A percentile compares a stretch with the other conserved stretches of the same genome.
Conservation (phyloP, 2,329 filamentous ascomycete genomes). For the Sclerotinia spermophila region DNA sequence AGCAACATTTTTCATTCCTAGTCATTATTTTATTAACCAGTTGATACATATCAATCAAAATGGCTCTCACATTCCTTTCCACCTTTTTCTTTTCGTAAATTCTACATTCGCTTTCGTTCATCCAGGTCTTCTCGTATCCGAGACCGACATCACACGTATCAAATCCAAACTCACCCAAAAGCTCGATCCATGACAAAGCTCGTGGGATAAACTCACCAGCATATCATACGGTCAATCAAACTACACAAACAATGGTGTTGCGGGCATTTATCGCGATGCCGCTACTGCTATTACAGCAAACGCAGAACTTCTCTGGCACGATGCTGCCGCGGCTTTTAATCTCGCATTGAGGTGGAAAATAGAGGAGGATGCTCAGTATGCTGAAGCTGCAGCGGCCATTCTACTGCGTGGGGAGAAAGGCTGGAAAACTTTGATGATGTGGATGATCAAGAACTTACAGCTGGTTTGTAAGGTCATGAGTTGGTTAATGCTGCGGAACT, state of each 20-base stretch:
- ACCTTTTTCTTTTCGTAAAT: neutral
- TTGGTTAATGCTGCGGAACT: neutral
- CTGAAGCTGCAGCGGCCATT: neutral
- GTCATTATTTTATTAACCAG: neutral
- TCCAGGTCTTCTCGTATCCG: neutral
- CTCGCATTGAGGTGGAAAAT: neutral
- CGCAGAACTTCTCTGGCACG: neutral
- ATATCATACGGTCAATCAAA: slow-evolving; percentile 3
- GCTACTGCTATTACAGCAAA: neutral
- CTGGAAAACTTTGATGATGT: neutral
- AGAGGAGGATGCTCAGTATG: neutral
- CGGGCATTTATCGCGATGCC: neutral
- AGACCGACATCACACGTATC: slow-evolving; percentile 1
- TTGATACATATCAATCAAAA: neutral
- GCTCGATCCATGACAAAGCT: slow-evolving; percentile 17
- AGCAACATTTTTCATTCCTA: neutral
- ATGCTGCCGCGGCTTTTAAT: neutral
- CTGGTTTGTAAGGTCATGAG: neutral
- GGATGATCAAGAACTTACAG: neutral
- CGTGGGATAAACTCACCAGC: slow-evolving; percentile 14
- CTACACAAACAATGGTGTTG: neutral
- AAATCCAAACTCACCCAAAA: slow-evolving; percentile 8
- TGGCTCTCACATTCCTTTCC: neutral
- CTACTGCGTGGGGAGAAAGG: slow-evolving; percentile 4
- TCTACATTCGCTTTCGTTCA: neutral